Evolutionary conservation across 345 rosid genomes (phyloP), one percentile per base, ranked within the genome.

Genomic region (Turritis glabra): DNA sequence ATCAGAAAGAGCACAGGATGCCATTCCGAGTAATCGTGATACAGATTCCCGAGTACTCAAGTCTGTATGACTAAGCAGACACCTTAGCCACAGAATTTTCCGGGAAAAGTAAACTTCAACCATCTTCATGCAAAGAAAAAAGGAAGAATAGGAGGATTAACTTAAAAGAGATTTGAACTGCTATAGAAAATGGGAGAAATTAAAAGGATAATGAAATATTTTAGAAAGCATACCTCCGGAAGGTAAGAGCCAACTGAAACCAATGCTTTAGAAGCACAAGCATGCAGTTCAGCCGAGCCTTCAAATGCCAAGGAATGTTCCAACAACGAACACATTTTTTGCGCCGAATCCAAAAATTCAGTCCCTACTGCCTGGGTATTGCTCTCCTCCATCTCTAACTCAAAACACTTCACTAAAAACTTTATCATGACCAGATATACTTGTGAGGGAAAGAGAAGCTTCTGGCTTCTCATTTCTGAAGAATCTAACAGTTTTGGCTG

Each of bases 271-370:
- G 94, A 89, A 76, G 96, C 86, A 58, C 83, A 85, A 58, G 97
- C 89, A 78, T 94, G 98, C 80, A 94, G 79, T 84, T 90, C 97
- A 77, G 77, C 80, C 3, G 97, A 85, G 64, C 93, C 97, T 77
- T 88, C 97, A 67, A 84, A 74, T 75, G 91, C 87, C 91, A 94
- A 76, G 55, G 95, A 85, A 85, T 94, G 96, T 82, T 91, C 98
- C 61, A 94, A 78, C 72, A 94, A 82, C 76, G 79, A 71, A 81
- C 91, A 94, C 87, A 90, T 71, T 47, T 72, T 88, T 80, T 82
- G 85, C 32, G 85, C 90, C 4, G 95, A 82, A 71, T 87, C 81
- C 51, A 86, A 74, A 80, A 88, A 84, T 52, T 91, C 90, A 47
- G 83, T 60, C 63, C 93, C 87, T 64, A 72, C 74, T 74, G 74